phyloP scores from a whole-genome alignment of 352 stramenopile species.

The Globisporangium yorkense region DNA sequence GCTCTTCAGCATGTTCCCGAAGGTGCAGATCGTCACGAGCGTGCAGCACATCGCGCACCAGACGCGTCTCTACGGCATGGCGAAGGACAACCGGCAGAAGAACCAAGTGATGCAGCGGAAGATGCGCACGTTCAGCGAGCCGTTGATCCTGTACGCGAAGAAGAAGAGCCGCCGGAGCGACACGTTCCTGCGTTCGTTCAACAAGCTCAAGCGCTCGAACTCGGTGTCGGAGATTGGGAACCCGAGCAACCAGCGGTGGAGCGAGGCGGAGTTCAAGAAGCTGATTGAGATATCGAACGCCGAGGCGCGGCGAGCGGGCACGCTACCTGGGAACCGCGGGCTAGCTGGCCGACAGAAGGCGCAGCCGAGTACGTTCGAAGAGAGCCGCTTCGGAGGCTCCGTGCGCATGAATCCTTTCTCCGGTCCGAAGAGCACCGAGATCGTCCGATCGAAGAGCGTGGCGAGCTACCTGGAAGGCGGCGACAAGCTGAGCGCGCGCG shows the following conservation, averaged over 20 bases:
- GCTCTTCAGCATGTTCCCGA: constrained; percentile 83
- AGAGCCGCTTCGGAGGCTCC: constrained; percentile 50
- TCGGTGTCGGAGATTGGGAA: constrained; percentile 59
- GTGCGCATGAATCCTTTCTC: constrained; percentile 45
- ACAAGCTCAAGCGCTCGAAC: constrained; percentile 65
- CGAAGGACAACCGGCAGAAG: constrained; percentile 33
- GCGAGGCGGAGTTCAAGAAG: constrained; percentile 63
- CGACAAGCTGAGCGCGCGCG: constrained; percentile 30
- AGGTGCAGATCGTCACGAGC: constrained; percentile 77
- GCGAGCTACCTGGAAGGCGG: constrained; percentile 16
- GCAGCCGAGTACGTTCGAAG: constrained; percentile 48
- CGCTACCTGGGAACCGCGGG: constrained; percentile 23
- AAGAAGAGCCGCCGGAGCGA: constrained; percentile 28
- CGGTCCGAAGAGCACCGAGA: constrained; percentile 1
- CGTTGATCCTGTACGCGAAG: constrained; percentile 33
- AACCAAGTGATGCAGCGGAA: constrained; percentile 21
- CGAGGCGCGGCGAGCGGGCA: constrained; percentile 34
- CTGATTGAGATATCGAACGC: constrained; percentile 62
- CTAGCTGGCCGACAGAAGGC: constrained; percentile 42
- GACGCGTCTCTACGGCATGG: constrained; percentile 46
- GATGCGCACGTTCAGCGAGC: constrained; percentile 49
- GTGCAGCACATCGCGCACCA: constrained; percentile 74
- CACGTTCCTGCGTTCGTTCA: constrained; percentile 21
- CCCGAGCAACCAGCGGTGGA: constrained; percentile 69
- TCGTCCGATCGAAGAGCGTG: constrained; percentile 9